Percentiles rank a stretch among this genome's conserved stretches.
phyloP scores from a whole-genome alignment of 2,329 filamentous ascomycete species.

The Xylariaceae sp. region DNA sequence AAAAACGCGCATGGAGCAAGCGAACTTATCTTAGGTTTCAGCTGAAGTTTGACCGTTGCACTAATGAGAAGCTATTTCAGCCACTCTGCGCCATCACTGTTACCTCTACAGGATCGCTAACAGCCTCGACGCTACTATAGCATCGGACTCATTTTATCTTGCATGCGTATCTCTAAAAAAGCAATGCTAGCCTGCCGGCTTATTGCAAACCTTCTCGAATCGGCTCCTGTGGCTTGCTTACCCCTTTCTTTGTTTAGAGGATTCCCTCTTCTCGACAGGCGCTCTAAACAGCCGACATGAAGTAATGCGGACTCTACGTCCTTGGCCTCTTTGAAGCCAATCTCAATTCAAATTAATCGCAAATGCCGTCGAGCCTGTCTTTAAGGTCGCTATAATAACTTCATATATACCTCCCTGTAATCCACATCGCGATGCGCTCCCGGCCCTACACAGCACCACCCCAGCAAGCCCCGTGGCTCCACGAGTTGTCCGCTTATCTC shows the following conservation, averaged over 20 bases:
- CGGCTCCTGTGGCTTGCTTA: not conserved
- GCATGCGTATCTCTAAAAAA: not conserved
- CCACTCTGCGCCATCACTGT: constrained; percentile 16
- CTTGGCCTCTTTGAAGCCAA: not conserved
- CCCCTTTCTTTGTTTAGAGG: constrained; percentile 5
- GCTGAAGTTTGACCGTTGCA: constrained; percentile 12
- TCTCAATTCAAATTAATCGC: not conserved
- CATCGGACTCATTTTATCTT: not conserved
- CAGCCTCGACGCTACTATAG: constrained; percentile 8
- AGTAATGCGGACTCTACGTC: no score
- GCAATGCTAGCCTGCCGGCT: not conserved
- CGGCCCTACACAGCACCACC: constrained; percentile 4
- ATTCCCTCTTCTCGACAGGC: no score
- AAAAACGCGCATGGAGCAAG: no score
- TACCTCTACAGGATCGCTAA: constrained; percentile 17
- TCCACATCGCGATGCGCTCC: constrained; percentile 3
- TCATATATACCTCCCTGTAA: not conserved
- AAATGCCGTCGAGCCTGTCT: no score
- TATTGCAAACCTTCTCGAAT: no score
- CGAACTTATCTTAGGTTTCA: not conserved
- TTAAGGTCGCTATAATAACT: not conserved
- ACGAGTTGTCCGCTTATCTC: not conserved
- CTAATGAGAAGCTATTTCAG: constrained; percentile 11
- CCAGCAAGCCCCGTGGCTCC: not conserved
- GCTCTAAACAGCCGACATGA: no score